phyloP scores from a whole-genome alignment of 2,329 filamentous ascomycete genomes.

The Metarhizium guizhouense region DNA sequence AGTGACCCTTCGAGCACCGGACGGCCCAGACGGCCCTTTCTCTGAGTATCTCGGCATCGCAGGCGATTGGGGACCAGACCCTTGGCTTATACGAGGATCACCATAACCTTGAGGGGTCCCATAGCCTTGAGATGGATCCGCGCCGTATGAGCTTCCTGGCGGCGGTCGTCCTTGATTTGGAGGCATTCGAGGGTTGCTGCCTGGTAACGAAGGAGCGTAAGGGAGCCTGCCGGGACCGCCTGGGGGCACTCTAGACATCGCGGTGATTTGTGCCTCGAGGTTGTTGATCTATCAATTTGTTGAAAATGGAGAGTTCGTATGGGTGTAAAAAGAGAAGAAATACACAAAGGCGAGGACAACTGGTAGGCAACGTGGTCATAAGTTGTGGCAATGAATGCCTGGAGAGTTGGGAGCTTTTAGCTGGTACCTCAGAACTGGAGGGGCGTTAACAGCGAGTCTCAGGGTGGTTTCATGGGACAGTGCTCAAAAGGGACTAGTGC shows the following conservation, averaged over 20 bases:
- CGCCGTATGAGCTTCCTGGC: conserved; percentile 9
- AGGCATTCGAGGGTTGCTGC: conserved; percentile 18
- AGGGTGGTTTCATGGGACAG: conserved; percentile 5
- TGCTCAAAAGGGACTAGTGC: conserved; percentile 2
- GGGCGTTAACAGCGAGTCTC: conserved; percentile 1
- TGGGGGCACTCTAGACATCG: conserved; percentile 23
- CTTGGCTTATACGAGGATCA: conserved; percentile 16
- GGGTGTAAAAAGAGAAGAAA: not conserved
- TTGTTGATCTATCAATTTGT: not conserved
- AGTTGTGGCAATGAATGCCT: conserved; percentile 1
- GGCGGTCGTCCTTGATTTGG: conserved; percentile 12
- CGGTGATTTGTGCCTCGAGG: not conserved
- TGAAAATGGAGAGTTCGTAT: not conserved
- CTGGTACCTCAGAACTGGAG: not conserved
- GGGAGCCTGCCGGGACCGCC: conserved; percentile 15
- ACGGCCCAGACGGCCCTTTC: conserved; percentile 15
- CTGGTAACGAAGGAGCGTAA: conserved; percentile 18
- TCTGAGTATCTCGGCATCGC: conserved; percentile 18
- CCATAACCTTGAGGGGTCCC: conserved; percentile 17
- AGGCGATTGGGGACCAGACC: conserved; percentile 15
- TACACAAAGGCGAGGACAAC: not conserved
- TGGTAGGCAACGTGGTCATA: conserved; percentile 1
- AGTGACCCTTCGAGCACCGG: conserved; percentile 22
- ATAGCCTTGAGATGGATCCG: conserved; percentile 17
- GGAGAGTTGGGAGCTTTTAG: conserved; percentile 3